Evolutionary conservation across 2,329 filamentous ascomycete genomes (phyloP).

Genomic region (Polytolypa hystricis): DNA sequence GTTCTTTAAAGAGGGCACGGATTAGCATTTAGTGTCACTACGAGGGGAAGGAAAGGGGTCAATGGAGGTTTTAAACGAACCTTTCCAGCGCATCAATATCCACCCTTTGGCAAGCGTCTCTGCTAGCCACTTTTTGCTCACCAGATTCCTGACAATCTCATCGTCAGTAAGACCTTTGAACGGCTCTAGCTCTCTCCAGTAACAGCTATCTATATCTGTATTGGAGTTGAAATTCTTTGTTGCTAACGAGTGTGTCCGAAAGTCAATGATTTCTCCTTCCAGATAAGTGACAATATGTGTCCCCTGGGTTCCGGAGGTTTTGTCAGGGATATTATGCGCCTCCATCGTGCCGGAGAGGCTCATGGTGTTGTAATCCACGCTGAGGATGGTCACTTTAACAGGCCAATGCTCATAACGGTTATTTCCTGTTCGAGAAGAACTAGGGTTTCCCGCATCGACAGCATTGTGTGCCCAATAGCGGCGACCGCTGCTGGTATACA

Average conservation of each 20-base stretch:
- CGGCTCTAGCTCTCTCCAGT: conserved; percentile 39
- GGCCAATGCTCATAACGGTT: conserved; percentile 43
- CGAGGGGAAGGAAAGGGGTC: too few species aligned
- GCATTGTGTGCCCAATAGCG: conserved; percentile 25
- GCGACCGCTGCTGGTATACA: conserved; percentile 27
- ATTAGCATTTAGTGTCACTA: too few species aligned
- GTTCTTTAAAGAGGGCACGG: conserved; percentile 29
- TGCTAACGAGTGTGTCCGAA: conserved; percentile 39
- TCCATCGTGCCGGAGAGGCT: conserved; percentile 58
- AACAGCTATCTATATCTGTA: conserved; percentile 35
- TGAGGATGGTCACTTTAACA: conserved; percentile 55
- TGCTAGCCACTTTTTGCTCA: conserved; percentile 35
- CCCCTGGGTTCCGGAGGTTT: conserved; percentile 30
- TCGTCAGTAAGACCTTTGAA: conserved; percentile 36
- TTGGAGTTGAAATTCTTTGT: conserved; percentile 38
- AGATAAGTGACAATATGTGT: conserved; percentile 46
- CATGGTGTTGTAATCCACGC: conserved; percentile 50
- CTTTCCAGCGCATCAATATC: conserved; percentile 44
- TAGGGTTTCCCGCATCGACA: conserved; percentile 13
- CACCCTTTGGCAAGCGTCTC: conserved; percentile 32
- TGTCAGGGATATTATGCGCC: conserved; percentile 54
- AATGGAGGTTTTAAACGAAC: conserved; percentile 17
- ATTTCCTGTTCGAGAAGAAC: conserved; percentile 5
- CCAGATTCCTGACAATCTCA: conserved; percentile 32
- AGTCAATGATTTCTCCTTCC: conserved; percentile 59